phyloP scores from a whole-genome alignment of 1,284 basidiomycete species.

The Malassezia dermatis region DNA sequence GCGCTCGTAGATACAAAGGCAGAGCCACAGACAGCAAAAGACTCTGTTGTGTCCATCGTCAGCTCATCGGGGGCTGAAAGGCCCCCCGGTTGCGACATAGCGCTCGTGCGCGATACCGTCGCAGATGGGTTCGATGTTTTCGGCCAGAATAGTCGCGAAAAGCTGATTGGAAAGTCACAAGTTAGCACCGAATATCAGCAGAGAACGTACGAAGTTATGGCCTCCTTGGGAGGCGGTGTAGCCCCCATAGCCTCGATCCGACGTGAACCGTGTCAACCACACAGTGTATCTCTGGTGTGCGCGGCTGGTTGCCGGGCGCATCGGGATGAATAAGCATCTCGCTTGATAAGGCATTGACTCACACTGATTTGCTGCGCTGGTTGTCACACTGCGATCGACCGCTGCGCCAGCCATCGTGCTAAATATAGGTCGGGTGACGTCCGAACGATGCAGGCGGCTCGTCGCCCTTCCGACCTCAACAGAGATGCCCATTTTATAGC shows the following conservation, averaged over 20 bases:
- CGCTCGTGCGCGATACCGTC: conserved; percentile 10
- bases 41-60: background rate
- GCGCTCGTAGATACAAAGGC: background rate
- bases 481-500: background rate
- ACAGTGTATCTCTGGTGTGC: background rate
- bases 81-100: conserved; percentile 1
- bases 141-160: conserved; percentile 15
- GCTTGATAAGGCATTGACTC: background rate
- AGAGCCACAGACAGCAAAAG: background rate
- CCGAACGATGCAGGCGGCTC: background rate
- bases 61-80: background rate
- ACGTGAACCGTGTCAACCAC: background rate
- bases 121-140: conserved; percentile 8
- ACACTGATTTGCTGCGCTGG: background rate
- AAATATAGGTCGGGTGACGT: background rate
- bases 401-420: background rate
- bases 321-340: background rate
- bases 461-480: background rate
- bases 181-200: background rate
- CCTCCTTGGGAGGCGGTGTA: background rate
- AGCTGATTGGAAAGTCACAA: background rate
- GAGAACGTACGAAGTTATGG: background rate
- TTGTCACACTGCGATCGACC: background rate
- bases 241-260: background rate
- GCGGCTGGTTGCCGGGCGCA: background rate